Base-by-base conservation (phyloP, 495 filamentous ascomycete species). In the Penicillium ochrochloron region DNA sequence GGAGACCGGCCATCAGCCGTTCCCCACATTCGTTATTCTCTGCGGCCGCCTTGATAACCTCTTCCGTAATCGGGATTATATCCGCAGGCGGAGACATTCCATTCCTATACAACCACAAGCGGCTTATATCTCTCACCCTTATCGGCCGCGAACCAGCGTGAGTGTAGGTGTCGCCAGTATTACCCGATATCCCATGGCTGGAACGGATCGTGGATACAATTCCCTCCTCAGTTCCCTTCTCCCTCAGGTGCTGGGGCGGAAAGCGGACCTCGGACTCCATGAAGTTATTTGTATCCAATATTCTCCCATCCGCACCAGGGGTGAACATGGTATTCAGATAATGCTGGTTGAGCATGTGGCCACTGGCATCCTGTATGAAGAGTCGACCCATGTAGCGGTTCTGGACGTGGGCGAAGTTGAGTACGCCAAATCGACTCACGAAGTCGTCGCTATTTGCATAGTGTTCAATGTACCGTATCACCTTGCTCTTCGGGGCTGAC, bases 391-490 rank as follows among this genome's bases (percentile, higher is more conserved):
- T 84, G 76, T 88, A 94, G 15, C 88, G 78, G 42, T 74, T 75
- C 23, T 60, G 11, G 31, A 67, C 39, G 8, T 78, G 76, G 2
- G 83, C 80, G 68, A 88, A 91, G 65, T 88, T 80, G 14, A 93
- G 79, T 5, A 92, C 83, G 12, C 91, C 91, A 81, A 88, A 90
- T 7, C 85, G 75, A 0, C 89, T 83, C 4, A 93, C 91, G 64
- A 91, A 90, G 66, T 94, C 91, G 29, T 82, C 79, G n/a, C 82
- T 85, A 71, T 92, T 89, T 11, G 86, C 86, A 71, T 92, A 94
- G 74, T 94, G 91, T 73, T 94, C 91, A 37, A 93, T 87, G 61
- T 92, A 82, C 6, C 81, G 76, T 34, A 34, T 34, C 58, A 93
- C 87, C 19, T 74, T 63, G 9, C 60, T 84, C 64, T 59, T 60